Percentiles rank a stretch among this genome's conserved stretches.
Conservation (phyloP, 2,329 filamentous ascomycete species). For the Lasiodiplodia sp. region DNA sequence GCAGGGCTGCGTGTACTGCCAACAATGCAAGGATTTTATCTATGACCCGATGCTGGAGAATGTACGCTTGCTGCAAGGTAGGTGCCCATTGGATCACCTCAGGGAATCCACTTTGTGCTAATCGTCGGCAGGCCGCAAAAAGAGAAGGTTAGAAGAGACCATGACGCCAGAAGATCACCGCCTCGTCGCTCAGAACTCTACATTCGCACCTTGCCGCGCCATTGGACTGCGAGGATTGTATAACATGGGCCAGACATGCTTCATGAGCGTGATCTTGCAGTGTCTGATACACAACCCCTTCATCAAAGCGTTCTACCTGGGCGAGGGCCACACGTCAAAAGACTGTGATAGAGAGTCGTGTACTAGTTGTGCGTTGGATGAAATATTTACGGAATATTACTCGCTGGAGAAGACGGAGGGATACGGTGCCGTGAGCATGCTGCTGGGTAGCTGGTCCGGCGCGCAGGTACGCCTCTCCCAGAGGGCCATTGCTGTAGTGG, state of each 20-base stretch:
- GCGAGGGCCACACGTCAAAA: constrained; percentile 82
- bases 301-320: constrained; percentile 88
- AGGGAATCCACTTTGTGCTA: not conserved
- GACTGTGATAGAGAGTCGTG: constrained; percentile 70
- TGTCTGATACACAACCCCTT: constrained; percentile 93
- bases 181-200: constrained; percentile 80
- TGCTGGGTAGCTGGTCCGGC: constrained; percentile 89
- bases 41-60: constrained; percentile 84
- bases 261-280: constrained; percentile 95
- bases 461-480: constrained; percentile 61
- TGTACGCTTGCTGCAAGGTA: constrained; percentile 73
- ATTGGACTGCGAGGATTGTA: constrained; percentile 91
- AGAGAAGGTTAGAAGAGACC: constrained; percentile 78
- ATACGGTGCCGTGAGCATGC: constrained; percentile 87
- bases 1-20: constrained; percentile 77
- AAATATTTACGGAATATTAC: constrained; percentile 70
- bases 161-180: constrained; percentile 69
- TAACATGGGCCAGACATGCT: constrained; percentile 98
- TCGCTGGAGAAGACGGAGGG: constrained; percentile 83
- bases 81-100: constrained; percentile 35
- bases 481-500: not conserved
- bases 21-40: constrained; percentile 82
- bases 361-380: constrained; percentile 67
- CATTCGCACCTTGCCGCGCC: constrained; percentile 80
- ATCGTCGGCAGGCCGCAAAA: constrained; percentile 56